Conservation (phyloP, 2,329 filamentous ascomycete genomes). For the Alternaria incomplexa region DNA sequence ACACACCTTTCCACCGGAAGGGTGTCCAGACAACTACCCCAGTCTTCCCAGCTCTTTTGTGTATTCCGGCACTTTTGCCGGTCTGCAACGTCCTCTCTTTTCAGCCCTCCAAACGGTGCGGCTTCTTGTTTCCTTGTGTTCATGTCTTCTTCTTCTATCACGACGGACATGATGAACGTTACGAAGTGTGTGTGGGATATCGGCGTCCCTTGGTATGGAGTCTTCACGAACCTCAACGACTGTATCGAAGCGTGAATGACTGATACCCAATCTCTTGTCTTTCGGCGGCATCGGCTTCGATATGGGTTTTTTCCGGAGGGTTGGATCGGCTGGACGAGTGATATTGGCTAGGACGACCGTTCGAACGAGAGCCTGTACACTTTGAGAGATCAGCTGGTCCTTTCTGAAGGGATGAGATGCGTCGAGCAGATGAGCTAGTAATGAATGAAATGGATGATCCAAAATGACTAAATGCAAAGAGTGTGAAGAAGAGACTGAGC, state of each 20-base stretch:
- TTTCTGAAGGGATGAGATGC: slow-evolving; percentile 11
- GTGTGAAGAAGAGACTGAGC: slow-evolving; percentile 22
- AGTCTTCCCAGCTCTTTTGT: slow-evolving; percentile 27
- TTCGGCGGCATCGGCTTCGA: slow-evolving; percentile 24
- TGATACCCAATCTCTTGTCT: slow-evolving; percentile 25
- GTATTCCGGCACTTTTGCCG: slow-evolving; percentile 32
- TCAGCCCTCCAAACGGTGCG: slow-evolving; percentile 18
- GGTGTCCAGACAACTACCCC: neutral
- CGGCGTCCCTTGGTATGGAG: slow-evolving; percentile 14
- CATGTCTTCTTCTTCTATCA: slow-evolving; percentile 24
- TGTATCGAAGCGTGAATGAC: slow-evolving; percentile 29
- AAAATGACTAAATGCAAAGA: slow-evolving; percentile 14
- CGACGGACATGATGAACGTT: slow-evolving; percentile 34
- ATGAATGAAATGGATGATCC: slow-evolving; percentile 25
- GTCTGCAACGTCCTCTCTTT: slow-evolving; percentile 25
- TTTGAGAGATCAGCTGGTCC: slow-evolving; percentile 21
- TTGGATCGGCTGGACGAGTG: slow-evolving; percentile 9
- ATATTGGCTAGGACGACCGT: slow-evolving; percentile 1
- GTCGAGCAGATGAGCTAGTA: slow-evolving; percentile 24
- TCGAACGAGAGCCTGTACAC: slow-evolving; percentile 7
- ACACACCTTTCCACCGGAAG: neutral
- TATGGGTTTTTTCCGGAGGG: slow-evolving; percentile 5
- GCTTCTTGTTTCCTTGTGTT: slow-evolving; percentile 25
- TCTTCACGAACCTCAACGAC: slow-evolving; percentile 29
- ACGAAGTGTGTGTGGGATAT: slow-evolving; percentile 25